These are phyloP conservation scores for Closterium sp. DNA, from an alignment of 139 green algal species.

Conservation along the genomic window DNA sequence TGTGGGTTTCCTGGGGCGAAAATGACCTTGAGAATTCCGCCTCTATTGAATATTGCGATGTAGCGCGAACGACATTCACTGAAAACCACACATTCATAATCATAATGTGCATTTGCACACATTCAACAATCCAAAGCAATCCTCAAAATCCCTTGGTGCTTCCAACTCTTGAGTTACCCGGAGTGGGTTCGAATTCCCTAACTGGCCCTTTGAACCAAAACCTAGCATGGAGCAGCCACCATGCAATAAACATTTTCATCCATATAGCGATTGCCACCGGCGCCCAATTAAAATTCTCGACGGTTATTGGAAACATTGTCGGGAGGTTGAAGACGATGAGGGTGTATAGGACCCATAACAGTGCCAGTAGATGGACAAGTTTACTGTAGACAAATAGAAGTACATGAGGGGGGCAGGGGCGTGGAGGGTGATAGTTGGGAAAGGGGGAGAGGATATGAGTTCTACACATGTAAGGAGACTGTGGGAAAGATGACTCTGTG, in stretches of 20 bases:
- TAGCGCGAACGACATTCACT: too few relatives aligned
- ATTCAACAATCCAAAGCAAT: not conserved
- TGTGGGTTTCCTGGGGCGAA: too few relatives aligned
- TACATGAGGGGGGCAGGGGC: not conserved
- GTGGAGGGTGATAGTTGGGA: too few relatives aligned
- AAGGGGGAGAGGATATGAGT: too few relatives aligned
- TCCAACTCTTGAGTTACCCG: not conserved
- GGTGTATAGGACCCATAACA: slow-evolving; percentile 28
- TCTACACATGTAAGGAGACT: too few relatives aligned
- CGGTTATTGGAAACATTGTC: slow-evolving; percentile 8
- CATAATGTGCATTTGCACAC: not conserved
- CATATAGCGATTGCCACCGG: slow-evolving; percentile 8
- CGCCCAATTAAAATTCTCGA: slow-evolving; percentile 26
- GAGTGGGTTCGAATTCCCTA: not conserved
- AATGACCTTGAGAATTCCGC: too few relatives aligned
- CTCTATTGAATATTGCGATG: too few relatives aligned
- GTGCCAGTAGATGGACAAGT: not conserved
- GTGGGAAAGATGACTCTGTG: too few relatives aligned
- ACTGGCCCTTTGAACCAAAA: slow-evolving; percentile 20
- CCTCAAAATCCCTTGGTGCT: not conserved
- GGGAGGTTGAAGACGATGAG: slow-evolving; percentile 22
- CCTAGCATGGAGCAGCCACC: slow-evolving; percentile 19
- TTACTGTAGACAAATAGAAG: not conserved
- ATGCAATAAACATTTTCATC: slow-evolving; percentile 7
- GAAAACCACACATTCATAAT: too few relatives aligned